phyloP scores from a whole-genome alignment of 352 stramenopile genomes.

The Phytophthora sp. region DNA sequence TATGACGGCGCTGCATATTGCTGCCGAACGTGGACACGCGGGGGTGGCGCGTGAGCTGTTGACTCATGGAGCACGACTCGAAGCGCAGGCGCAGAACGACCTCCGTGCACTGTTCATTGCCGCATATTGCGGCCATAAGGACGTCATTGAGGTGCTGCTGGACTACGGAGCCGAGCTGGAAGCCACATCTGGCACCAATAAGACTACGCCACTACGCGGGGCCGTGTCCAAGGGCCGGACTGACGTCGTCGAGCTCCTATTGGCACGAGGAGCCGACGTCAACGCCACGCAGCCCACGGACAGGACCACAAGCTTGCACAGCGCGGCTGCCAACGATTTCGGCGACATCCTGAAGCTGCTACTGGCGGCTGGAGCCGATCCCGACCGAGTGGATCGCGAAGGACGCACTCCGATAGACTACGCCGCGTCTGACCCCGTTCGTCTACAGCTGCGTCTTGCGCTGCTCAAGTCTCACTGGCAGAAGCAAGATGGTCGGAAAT shows the following conservation, averaged over 20 bases:
- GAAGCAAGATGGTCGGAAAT: slow-evolving; percentile 36
- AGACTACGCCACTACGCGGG: slow-evolving; percentile 53
- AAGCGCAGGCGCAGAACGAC: slow-evolving; percentile 49
- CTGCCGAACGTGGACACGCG: slow-evolving; percentile 51
- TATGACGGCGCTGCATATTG: slow-evolving; percentile 66
- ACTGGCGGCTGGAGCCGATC: slow-evolving; percentile 43
- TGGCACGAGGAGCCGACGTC: slow-evolving; percentile 43
- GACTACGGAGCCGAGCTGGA: slow-evolving; percentile 49
- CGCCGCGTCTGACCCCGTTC: slow-evolving; percentile 47
- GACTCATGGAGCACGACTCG: slow-evolving; percentile 47
- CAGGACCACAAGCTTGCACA: slow-evolving; percentile 56
- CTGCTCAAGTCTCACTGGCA: slow-evolving; percentile 66
- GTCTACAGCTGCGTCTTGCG: slow-evolving; percentile 54
- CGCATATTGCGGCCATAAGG: slow-evolving; percentile 54
- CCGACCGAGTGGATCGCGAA: slow-evolving; percentile 44
- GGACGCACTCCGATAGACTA: slow-evolving; percentile 51
- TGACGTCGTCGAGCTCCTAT: slow-evolving; percentile 49
- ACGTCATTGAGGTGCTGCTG: slow-evolving; percentile 49
- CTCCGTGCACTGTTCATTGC: slow-evolving; percentile 58
- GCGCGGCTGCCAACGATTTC: slow-evolving; percentile 50
- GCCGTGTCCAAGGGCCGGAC: slow-evolving; percentile 47
- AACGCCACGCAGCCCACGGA: slow-evolving; percentile 51
- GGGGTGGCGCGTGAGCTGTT: slow-evolving; percentile 51
- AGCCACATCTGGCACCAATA: slow-evolving; percentile 47
- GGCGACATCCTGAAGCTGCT: slow-evolving; percentile 48